Percentiles rank a stretch among this genome's conserved stretches.
These are phyloP conservation scores for Diaporthe ampelina DNA, from an alignment of 2,329 filamentous ascomycete genomes.

Conservation along the genomic window DNA sequence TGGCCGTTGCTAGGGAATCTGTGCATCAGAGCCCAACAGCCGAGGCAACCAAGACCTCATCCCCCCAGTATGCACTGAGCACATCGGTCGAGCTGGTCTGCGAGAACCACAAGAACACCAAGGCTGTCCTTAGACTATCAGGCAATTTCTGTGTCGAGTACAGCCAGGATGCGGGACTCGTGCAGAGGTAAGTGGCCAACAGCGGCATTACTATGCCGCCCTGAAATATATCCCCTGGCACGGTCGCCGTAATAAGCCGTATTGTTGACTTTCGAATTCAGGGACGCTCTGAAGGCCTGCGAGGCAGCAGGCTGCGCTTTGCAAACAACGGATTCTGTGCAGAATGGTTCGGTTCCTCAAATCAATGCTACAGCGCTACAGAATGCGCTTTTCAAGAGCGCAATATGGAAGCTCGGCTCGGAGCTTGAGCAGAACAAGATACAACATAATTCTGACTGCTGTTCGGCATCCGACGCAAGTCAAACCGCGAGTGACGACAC, in stretches of 20 bases:
- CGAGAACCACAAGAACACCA: constrained; percentile 27
- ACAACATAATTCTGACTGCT: constrained; percentile 7
- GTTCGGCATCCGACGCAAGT: neutral
- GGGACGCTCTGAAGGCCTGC: constrained; percentile 11
- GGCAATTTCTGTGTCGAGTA: constrained; percentile 15
- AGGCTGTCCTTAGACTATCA: constrained; percentile 8
- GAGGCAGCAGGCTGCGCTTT: constrained; percentile 18
- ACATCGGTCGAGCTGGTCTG: constrained; percentile 11
- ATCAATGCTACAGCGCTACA: constrained; percentile 11
- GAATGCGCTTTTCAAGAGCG: constrained; percentile 26
- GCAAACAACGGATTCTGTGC: neutral
- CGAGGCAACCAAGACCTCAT: neutral
- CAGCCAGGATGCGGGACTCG: constrained; percentile 9
- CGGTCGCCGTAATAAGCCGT: no score
- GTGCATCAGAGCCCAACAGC: constrained; percentile 13
- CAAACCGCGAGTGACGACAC: neutral
- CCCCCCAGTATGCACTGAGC: constrained; percentile 24
- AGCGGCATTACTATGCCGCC: neutral
- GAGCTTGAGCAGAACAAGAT: neutral
- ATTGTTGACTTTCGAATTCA: neutral
- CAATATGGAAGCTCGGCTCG: neutral
- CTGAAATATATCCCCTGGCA: no score
- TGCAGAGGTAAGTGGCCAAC: constrained; percentile 6
- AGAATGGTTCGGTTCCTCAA: neutral
- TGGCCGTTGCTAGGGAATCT: constrained; percentile 20